phyloP scores from a whole-genome alignment of 441 rosid genomes.

The Gossypium davidsonii region DNA sequence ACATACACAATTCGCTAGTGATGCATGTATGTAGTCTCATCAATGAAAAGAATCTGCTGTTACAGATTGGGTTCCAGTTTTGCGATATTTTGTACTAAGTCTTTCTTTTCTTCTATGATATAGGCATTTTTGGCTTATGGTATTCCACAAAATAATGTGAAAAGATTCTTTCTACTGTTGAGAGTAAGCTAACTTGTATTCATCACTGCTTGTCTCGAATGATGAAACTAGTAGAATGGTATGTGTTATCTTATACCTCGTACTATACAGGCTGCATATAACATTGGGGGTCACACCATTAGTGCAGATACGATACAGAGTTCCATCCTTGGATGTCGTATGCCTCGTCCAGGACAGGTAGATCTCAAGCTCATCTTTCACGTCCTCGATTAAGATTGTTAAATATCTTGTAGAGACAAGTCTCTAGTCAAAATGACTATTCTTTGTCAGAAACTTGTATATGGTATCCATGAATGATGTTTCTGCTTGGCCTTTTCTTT shows the following conservation, averaged over 20 bases:
- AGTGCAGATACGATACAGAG: conserved; percentile 74
- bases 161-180: conserved; percentile 63
- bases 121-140: conserved; percentile 90
- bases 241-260: conserved; percentile 14
- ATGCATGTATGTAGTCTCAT: conserved; percentile 71
- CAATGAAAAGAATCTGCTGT: neutral
- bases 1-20: conserved; percentile 80
- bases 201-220: neutral
- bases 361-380: conserved; percentile 2
- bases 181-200: conserved; percentile 41
- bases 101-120: conserved; percentile 19
- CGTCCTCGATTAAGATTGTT: neutral
- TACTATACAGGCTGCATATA: conserved; percentile 85
- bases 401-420: neutral
- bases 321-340: conserved; percentile 71
- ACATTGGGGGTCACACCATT: conserved; percentile 79
- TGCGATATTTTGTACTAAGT: conserved; percentile 5
- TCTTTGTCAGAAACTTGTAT: neutral
- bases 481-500: neutral
- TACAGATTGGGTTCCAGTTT: neutral
- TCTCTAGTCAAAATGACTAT: neutral
- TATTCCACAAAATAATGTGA: conserved; percentile 73
- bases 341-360: conserved; percentile 95
- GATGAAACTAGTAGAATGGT: neutral
- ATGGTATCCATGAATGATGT: neutral